Conservation (phyloP, 306 rosid genomes). For the Fragaria vesca region DNA sequence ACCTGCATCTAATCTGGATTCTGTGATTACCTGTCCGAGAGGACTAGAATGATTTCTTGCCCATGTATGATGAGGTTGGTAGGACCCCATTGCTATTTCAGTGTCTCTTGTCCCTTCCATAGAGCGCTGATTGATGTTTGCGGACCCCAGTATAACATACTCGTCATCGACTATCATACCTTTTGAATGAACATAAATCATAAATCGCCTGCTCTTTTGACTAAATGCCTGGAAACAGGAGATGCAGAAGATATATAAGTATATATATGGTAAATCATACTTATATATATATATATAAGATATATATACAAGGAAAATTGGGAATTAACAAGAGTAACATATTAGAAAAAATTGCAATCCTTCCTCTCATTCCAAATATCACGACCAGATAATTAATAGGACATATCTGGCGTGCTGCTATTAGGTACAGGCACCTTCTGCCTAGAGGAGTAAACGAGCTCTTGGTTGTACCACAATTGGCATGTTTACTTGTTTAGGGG, state of each 20-base stretch:
- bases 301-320: neutral
- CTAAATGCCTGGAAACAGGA: conserved; percentile 59
- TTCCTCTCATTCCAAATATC: neutral
- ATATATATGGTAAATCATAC: neutral
- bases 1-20: neutral
- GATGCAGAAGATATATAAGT: conserved; percentile 18
- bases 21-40: conserved; percentile 62
- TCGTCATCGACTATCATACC: conserved; percentile 98
- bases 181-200: conserved; percentile 97
- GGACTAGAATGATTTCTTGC: conserved; percentile 63
- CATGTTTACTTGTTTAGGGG: conserved; percentile 1
- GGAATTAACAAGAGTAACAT: neutral
- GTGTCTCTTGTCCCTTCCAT: conserved; percentile 99
- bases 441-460: conserved; percentile 8
- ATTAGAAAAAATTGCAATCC: conserved; percentile 2
- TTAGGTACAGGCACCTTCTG: neutral
- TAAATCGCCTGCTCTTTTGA: conserved; percentile 74
- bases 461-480: conserved; percentile 13
- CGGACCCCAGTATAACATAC: conserved; percentile 87
- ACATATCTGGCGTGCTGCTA: neutral
- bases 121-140: conserved; percentile 96
- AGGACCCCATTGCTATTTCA: conserved; percentile 98
- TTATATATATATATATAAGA: too few relatives aligned
- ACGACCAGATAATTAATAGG: neutral
- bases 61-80: conserved; percentile 84